phyloP scores from a whole-genome alignment of 2,329 filamentous ascomycete species.

The Bipolaris zeicola region DNA sequence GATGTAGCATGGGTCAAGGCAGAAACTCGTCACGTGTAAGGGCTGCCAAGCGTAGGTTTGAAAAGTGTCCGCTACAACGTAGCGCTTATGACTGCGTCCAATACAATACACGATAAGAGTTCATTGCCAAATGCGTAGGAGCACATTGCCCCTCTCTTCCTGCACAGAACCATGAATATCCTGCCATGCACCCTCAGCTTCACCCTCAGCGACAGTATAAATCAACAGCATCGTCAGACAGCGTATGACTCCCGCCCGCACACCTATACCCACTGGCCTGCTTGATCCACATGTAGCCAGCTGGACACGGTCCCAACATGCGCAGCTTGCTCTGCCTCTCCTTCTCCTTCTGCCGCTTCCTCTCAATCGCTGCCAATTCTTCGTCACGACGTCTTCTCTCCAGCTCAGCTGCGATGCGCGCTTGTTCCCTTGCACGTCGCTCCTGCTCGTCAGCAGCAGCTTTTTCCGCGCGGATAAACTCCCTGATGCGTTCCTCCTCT shows the following conservation, averaged over 20 bases:
- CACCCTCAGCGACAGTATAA: conserved; percentile 3
- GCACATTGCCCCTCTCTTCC: background rate
- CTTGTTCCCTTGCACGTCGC: conserved; percentile 25
- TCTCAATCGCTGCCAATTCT: conserved; percentile 49
- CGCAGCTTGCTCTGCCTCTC: conserved; percentile 57
- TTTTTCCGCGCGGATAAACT: conserved; percentile 38
- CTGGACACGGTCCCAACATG: conserved; percentile 60
- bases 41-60: background rate
- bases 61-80: background rate
- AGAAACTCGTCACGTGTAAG: background rate
- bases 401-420: conserved; percentile 25
- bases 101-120: too few relatives aligned
- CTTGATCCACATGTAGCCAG: conserved; percentile 68
- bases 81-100: too few relatives aligned
- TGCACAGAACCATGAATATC: background rate
- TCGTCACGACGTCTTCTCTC: conserved; percentile 33
- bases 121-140: too few relatives aligned
- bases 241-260: conserved; percentile 55
- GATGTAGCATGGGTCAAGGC: background rate
- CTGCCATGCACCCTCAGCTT: background rate
- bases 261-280: conserved; percentile 65
- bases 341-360: conserved; percentile 48
- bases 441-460: conserved; percentile 35
- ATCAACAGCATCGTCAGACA: conserved; percentile 9
- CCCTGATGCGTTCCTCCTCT: conserved; percentile 15